Conservation (phyloP, 148 eudicot genomes). For the Oxyria digyna region DNA sequence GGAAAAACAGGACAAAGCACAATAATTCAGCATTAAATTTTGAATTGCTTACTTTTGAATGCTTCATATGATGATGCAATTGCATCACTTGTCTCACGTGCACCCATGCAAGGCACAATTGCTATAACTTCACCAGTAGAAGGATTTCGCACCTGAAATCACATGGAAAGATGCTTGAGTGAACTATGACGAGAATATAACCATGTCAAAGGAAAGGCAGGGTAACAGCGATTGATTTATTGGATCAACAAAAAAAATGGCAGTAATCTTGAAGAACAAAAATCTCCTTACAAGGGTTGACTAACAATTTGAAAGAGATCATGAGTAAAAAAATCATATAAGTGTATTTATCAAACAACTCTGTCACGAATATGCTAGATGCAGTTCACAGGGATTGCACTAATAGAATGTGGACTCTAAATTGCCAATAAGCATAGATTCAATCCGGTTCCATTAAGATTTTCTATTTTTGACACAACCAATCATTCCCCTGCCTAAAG, state of each 20-base stretch:
- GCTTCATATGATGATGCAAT: conserved; percentile 75
- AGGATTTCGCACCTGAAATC: conserved; percentile 68
- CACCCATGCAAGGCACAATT: conserved; percentile 82
- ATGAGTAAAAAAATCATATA: neutral
- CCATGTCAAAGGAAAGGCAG: neutral
- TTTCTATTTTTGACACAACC: neutral
- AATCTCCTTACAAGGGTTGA: neutral
- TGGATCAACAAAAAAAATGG: neutral
- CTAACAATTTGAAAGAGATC: neutral
- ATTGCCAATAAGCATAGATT: neutral
- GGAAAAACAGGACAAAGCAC: neutral
- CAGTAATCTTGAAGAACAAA: neutral
- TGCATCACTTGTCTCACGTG: conserved; percentile 86
- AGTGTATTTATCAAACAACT: neutral
- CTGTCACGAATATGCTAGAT: neutral
- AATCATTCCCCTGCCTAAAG: neutral
- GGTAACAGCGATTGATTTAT: neutral
- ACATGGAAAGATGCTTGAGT: conserved; percentile 9
- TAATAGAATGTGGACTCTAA: neutral
- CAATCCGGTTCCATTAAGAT: neutral
- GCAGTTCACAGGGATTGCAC: neutral
- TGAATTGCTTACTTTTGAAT: conserved; percentile 39
- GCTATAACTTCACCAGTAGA: conserved; percentile 77
- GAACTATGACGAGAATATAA: neutral
- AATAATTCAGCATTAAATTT: neutral